Conservation (phyloP, 192 early-diverging fungal species). For the Linnemannia elongata region DNA sequence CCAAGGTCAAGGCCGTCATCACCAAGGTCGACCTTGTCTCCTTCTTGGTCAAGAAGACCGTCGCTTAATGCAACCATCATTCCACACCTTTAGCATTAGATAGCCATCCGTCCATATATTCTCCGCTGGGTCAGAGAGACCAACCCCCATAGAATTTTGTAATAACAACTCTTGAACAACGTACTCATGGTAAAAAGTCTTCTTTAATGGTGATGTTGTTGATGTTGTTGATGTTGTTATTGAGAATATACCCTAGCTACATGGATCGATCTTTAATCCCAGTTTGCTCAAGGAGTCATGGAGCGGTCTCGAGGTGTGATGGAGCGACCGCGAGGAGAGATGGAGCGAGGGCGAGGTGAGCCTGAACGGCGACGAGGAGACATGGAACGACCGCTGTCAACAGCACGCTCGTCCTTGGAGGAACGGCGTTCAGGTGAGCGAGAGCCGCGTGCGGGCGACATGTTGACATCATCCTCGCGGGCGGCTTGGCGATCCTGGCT, state of each 20-base stretch:
- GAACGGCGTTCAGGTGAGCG: slow-evolving; percentile 30
- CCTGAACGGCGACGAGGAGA: slow-evolving; percentile 28
- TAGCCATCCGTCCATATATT: too few species aligned
- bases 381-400: slow-evolving; percentile 22
- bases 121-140: too few species aligned
- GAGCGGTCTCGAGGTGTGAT: neutral
- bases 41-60: slow-evolving; percentile 75
- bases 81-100: neutral
- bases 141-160: neutral
- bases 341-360: slow-evolving; percentile 43
- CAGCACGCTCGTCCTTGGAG: slow-evolving; percentile 12
- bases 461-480: slow-evolving; percentile 30
- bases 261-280: neutral
- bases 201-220: neutral
- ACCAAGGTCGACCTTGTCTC: slow-evolving; percentile 95
- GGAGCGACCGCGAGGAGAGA: slow-evolving; percentile 21
- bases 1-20: slow-evolving; percentile 84
- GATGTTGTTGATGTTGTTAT: neutral
- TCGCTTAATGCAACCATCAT: slow-evolving; percentile 16
- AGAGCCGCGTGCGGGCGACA: slow-evolving; percentile 27
- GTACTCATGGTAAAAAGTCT: neutral
- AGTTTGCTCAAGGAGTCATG: neutral
- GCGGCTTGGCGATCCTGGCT: slow-evolving; percentile 19
- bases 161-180: neutral
- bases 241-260: neutral